phyloP scores from a whole-genome alignment of 2,329 filamentous ascomycete genomes.

The Microcyclospora pomicola region DNA sequence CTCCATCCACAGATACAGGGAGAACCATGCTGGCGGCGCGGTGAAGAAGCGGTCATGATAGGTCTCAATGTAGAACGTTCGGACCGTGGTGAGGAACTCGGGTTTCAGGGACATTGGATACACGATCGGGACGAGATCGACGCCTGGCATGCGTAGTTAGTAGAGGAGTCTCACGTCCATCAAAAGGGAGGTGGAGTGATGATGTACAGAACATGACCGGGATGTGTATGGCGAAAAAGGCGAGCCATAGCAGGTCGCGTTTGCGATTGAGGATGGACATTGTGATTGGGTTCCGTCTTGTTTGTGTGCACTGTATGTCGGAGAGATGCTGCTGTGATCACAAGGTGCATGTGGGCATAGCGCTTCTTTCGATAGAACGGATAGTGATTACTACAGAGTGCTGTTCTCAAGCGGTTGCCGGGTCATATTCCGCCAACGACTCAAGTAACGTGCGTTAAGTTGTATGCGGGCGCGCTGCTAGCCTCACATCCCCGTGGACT shows the following conservation, averaged over 20 bases:
- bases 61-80: conserved; percentile 44
- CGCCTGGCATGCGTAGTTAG: conserved; percentile 28
- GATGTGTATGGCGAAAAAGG: conserved; percentile 49
- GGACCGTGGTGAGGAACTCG: conserved; percentile 35
- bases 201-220: conserved; percentile 45
- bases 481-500: no score
- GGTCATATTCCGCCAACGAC: no score
- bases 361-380: no score
- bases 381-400: no score
- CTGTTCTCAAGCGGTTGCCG: no score
- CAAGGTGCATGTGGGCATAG: no score
- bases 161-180: conserved; percentile 1
- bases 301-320: no score
- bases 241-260: conserved; percentile 36
- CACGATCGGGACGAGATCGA: conserved; percentile 44
- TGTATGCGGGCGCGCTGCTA: no score
- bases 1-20: conserved; percentile 43
- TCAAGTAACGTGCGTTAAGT: no score
- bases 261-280: conserved; percentile 24
- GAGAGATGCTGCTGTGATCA: no score
- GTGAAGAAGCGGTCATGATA: conserved; percentile 53
- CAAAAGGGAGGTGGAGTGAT: conserved; percentile 3
- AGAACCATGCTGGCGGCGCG: conserved; percentile 46
- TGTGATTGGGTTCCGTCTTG: not conserved
- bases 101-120: conserved; percentile 41